A percentile compares a stretch with the other conserved stretches of the same genome.
Conservation (phyloP, 768 basidiomycete genomes). For the Panellus pusillus region DNA sequence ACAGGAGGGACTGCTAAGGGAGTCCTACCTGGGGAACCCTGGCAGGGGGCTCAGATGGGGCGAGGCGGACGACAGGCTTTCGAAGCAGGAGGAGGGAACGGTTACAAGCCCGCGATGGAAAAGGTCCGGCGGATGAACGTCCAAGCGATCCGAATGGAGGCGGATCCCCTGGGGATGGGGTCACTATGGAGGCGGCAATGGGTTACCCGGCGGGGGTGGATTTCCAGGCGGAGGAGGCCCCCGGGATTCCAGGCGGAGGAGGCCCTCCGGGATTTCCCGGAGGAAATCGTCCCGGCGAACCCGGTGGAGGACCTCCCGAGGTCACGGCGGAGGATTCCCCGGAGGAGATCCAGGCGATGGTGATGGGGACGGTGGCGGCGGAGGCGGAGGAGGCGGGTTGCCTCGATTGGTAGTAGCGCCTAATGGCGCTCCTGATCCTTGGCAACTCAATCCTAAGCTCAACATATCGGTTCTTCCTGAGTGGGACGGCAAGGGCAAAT, state of each 20-base stretch:
- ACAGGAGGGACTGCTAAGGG: too few species aligned
- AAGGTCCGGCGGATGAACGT: too few species aligned
- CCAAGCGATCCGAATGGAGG: too few species aligned
- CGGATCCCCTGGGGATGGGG: too few species aligned
- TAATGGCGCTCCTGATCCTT: not conserved
- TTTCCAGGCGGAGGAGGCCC: not conserved
- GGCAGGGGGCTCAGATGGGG: too few species aligned
- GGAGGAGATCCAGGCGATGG: not conserved
- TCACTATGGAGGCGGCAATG: too few species aligned
- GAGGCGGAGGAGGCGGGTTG: not conserved
- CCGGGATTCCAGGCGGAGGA: not conserved
- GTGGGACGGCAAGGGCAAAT: conserved; percentile 12
- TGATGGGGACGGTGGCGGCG: not conserved
- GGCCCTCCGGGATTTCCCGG: too few species aligned
- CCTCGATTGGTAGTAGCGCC: not conserved
- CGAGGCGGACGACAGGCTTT: too few species aligned
- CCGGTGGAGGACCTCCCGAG: not conserved
- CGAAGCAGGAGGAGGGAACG: too few species aligned
- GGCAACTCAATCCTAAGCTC: conserved; percentile 16
- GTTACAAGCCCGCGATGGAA: too few species aligned
- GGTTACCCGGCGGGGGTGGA: not conserved
- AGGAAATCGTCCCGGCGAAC: not conserved
- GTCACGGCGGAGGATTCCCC: not conserved
- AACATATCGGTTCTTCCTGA: not conserved
- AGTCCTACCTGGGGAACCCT: too few species aligned